Evolutionary conservation across 1,284 basidiomycete genomes (phyloP).

Genomic region (Anthracocystis setariae): DNA sequence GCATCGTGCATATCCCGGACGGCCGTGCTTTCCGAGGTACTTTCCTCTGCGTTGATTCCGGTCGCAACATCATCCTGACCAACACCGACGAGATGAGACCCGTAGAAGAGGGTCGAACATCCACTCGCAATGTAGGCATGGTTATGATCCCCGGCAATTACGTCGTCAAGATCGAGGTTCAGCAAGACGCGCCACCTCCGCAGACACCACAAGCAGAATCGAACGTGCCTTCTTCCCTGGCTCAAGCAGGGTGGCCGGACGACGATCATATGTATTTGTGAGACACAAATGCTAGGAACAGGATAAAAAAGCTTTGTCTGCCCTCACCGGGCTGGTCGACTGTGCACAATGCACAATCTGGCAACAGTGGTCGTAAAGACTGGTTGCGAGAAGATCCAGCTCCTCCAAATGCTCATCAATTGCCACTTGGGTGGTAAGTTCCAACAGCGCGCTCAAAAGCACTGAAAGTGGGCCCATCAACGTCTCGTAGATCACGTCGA

Average conservation of each 20-base stretch:
- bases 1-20: conserved; percentile 51
- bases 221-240: conserved; percentile 1
- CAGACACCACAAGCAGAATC: neutral
- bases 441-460: conserved; percentile 8
- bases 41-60: conserved; percentile 55
- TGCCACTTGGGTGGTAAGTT: neutral
- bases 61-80: conserved; percentile 50
- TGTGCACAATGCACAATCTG: neutral
- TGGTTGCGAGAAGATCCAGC: conserved; percentile 16
- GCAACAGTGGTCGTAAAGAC: conserved; percentile 13
- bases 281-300: neutral
- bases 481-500: neutral
- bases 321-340: neutral
- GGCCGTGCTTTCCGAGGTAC: conserved; percentile 57
- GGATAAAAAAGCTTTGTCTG: neutral
- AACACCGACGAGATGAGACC: conserved; percentile 40
- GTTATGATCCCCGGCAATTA: conserved; percentile 55
- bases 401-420: conserved; percentile 7
- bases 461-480: conserved; percentile 7
- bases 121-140: conserved; percentile 55
- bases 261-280: conserved; percentile 35
- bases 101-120: conserved; percentile 9
- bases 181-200: conserved; percentile 11
- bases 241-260: conserved; percentile 35
- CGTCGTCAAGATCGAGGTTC: conserved; percentile 45